A percentile compares a stretch with the other conserved stretches of the same genome.
These are phyloP conservation scores for Clitopilus hobsonii DNA, from an alignment of 768 basidiomycete genomes.

Conservation along the genomic window DNA sequence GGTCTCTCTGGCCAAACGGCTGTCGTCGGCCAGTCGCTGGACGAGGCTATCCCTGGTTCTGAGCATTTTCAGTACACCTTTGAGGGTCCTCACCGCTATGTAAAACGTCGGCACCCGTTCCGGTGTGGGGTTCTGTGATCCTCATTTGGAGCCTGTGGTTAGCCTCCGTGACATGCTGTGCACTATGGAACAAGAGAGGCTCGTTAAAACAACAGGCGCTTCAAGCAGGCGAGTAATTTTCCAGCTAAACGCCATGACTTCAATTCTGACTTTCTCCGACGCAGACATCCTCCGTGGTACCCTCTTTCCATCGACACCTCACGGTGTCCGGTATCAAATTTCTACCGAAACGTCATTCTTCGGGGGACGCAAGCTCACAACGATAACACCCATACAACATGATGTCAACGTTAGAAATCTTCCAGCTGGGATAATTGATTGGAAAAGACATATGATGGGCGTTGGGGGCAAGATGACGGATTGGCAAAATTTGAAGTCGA, in stretches of 20 bases:
- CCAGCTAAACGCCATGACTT: neutral
- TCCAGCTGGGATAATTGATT: neutral
- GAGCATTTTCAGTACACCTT: too few species aligned
- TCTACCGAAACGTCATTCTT: neutral
- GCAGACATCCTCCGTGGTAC: neutral
- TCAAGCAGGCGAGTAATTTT: neutral
- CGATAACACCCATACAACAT: neutral
- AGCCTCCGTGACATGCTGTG: neutral
- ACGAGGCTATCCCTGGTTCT: too few species aligned
- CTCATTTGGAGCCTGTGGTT: neutral
- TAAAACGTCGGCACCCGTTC: too few species aligned
- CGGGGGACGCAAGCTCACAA: neutral
- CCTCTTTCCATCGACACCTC: neutral
- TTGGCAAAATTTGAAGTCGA: neutral
- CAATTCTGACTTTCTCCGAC: neutral
- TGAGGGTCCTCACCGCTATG: too few species aligned
- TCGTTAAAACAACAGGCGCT: neutral
- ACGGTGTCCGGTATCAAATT: neutral
- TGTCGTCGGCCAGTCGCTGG: too few species aligned
- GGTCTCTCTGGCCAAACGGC: too few species aligned
- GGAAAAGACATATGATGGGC: neutral
- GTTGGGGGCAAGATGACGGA: neutral
- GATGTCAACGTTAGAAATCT: neutral
- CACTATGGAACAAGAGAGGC: neutral
- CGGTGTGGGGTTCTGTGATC: neutral